These are phyloP conservation scores for Staphylotrichum tortipilum DNA, from an alignment of 495 filamentous ascomycete genomes.

Conservation along the genomic window DNA sequence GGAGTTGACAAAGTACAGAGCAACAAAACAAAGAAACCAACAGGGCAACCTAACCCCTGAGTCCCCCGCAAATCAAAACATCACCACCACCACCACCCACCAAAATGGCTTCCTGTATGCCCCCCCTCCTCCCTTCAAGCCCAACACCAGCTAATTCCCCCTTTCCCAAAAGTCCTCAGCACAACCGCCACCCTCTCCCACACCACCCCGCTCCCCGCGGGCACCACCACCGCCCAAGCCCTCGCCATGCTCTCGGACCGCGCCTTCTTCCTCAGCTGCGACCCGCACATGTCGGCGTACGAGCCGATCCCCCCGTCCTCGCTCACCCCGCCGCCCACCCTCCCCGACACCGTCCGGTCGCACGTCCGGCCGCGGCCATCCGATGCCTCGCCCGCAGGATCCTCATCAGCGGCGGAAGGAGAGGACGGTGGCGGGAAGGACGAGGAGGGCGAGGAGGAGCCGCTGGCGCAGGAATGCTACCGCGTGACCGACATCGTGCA, in stretches of 20 bases:
- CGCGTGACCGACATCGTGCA: constrained; percentile 31
- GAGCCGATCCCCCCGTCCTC: constrained; percentile 12
- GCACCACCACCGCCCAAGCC: constrained; percentile 47
- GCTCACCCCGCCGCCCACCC: constrained; percentile 6
- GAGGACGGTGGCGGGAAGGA: background rate
- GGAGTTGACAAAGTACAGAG: too few relatives aligned
- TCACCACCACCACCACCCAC: too few relatives aligned
- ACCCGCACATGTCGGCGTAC: constrained; percentile 35
- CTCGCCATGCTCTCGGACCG: constrained; percentile 56
- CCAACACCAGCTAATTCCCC: background rate
- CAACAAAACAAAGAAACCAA: background rate
- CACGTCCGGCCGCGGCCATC: background rate
- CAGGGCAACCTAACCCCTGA: background rate
- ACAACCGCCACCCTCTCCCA: constrained; percentile 41
- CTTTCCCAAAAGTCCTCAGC: constrained; percentile 28
- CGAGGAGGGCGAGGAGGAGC: too few relatives aligned
- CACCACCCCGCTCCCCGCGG: constrained; percentile 49
- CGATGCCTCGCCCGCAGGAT: too few relatives aligned
- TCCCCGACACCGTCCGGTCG: constrained; percentile 16
- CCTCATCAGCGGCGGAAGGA: background rate
- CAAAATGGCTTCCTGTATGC: constrained; percentile 24
- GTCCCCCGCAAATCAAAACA: background rate
- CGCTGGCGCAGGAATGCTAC: constrained; percentile 7
- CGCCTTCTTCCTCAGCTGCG: constrained; percentile 35
- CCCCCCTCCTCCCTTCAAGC: background rate